Conservation (phyloP, 768 basidiomycete species). For the Brasilioporus rufonigricans region DNA sequence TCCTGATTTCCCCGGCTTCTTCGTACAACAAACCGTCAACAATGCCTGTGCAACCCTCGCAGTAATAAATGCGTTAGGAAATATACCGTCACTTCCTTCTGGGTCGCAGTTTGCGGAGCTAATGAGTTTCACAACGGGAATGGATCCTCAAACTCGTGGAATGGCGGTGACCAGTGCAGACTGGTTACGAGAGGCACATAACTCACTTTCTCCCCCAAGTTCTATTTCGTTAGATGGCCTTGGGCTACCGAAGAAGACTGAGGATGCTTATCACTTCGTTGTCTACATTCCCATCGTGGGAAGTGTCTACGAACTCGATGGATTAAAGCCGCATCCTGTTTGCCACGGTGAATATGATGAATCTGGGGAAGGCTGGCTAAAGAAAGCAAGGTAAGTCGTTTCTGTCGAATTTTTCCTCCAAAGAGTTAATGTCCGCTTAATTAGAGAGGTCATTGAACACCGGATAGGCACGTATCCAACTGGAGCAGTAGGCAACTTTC, state of each 20-base stretch:
- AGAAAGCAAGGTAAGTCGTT: constrained; percentile 60
- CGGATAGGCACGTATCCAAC: constrained; percentile 90
- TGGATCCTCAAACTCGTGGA: constrained; percentile 86
- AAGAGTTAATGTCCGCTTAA: constrained; percentile 19
- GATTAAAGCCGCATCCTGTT: constrained; percentile 76
- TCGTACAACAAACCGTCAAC: constrained; percentile 92
- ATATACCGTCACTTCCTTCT: constrained; percentile 61
- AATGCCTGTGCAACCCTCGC: constrained; percentile 98
- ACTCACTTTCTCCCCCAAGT: constrained; percentile 87
- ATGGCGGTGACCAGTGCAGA: constrained; percentile 78
- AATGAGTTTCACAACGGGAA: constrained; percentile 72
- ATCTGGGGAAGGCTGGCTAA: constrained; percentile 78
- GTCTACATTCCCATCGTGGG: constrained; percentile 88
- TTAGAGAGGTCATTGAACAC: constrained; percentile 77
- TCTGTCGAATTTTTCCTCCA: constrained; percentile 5
- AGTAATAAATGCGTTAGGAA: constrained; percentile 87
- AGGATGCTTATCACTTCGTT: constrained; percentile 96
- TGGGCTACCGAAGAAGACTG: constrained; percentile 58
- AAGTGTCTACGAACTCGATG: constrained; percentile 89
- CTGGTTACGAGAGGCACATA: constrained; percentile 84
- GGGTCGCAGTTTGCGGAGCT: constrained; percentile 73
- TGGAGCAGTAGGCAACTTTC: constrained; percentile 65
- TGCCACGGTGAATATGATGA: constrained; percentile 74
- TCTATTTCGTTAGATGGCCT: constrained; percentile 87
- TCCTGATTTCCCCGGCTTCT: constrained; percentile 79